Conservation (phyloP, 2,329 filamentous ascomycete genomes). For the Pestalotiopsis sp. region DNA sequence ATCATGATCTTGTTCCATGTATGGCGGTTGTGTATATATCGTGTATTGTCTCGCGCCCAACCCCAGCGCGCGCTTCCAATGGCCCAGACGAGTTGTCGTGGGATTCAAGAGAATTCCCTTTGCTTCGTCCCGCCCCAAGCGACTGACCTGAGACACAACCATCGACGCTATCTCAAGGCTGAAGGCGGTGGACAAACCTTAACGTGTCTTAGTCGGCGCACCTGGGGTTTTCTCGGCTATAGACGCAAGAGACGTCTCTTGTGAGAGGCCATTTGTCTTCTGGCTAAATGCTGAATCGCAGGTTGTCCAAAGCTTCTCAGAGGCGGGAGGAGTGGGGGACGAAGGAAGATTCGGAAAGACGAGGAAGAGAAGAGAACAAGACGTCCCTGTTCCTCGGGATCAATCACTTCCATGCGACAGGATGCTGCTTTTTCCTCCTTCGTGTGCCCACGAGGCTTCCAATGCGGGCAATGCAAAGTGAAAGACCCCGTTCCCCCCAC, state of each 20-base stretch:
- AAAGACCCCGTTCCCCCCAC: neutral
- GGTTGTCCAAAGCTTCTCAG: neutral
- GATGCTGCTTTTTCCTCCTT: neutral
- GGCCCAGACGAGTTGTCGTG: neutral
- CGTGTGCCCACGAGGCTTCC: neutral
- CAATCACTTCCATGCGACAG: neutral
- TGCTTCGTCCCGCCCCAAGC: neutral
- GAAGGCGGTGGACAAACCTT: constrained; percentile 12
- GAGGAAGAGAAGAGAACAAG: neutral
- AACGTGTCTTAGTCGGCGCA: neutral
- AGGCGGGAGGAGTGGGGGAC: neutral
- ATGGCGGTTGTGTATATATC: neutral
- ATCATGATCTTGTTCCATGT: neutral
- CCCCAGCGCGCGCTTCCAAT: neutral
- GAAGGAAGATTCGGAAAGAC: neutral
- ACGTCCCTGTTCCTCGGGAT: neutral
- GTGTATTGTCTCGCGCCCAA: neutral
- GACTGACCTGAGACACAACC: constrained; percentile 8
- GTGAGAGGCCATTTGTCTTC: neutral
- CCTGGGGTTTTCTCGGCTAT: neutral
- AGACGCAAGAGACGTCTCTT: neutral
- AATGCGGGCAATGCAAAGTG: neutral
- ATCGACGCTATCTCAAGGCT: constrained; percentile 14
- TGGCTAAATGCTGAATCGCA: neutral
- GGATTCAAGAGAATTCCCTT: neutral